Conservation (phyloP, 345 rosid genomes). For the Lepidium didymum region DNA sequence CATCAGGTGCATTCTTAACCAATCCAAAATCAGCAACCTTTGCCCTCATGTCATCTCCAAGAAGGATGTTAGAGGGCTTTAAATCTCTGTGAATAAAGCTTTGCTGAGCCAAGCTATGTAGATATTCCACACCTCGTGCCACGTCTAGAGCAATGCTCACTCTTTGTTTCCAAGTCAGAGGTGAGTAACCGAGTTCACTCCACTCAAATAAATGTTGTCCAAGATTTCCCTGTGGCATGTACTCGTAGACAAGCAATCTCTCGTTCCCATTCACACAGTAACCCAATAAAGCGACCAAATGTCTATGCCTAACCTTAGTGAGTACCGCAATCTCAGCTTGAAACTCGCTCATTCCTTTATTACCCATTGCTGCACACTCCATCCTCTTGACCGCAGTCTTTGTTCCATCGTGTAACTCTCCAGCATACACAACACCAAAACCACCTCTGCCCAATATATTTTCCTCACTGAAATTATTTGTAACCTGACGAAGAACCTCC, state of each 20-base stretch:
- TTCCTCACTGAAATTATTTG: slow-evolving; percentile 57
- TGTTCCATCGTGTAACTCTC: slow-evolving; percentile 81
- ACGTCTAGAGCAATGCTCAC: slow-evolving; percentile 74
- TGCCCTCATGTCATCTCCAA: slow-evolving; percentile 91
- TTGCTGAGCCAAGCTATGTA: slow-evolving; percentile 82
- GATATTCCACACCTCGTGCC: slow-evolving; percentile 87
- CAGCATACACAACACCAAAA: slow-evolving; percentile 79
- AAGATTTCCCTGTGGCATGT: slow-evolving; percentile 85
- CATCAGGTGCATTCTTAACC: slow-evolving; percentile 85
- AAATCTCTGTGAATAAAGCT: slow-evolving; percentile 91
- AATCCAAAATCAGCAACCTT: slow-evolving; percentile 92
- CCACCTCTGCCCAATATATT: slow-evolving; percentile 82
- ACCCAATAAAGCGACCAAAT: slow-evolving; percentile 77
- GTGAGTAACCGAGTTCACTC: slow-evolving; percentile 33
- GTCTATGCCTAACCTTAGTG: slow-evolving; percentile 82
- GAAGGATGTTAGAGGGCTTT: slow-evolving; percentile 83
- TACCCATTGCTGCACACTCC: slow-evolving; percentile 52
- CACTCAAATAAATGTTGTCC: slow-evolving; percentile 73
- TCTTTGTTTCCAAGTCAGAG: slow-evolving; percentile 82
- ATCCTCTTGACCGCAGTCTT: slow-evolving; percentile 84
- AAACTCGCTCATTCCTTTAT: slow-evolving; percentile 74
- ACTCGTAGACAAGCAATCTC: slow-evolving; percentile 80
- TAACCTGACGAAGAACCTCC: slow-evolving; percentile 63
- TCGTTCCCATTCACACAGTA: slow-evolving; percentile 72
- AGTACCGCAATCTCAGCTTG: slow-evolving; percentile 87